These are phyloP conservation scores for Paramyrothecium roridum DNA, from an alignment of 2,329 filamentous ascomycete species.

Conservation along the genomic window DNA sequence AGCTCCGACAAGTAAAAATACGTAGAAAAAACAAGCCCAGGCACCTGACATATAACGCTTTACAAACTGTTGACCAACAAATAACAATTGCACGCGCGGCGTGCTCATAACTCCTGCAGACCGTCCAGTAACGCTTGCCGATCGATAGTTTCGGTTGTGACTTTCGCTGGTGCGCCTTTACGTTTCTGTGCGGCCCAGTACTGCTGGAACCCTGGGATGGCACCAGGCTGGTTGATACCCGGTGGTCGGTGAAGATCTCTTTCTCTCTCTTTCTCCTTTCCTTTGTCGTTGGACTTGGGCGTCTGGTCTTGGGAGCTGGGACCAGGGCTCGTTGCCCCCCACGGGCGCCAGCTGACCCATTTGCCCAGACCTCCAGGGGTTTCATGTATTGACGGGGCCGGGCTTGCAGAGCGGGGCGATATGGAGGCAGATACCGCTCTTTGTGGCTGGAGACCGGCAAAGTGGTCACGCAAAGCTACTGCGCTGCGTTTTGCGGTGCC, in stretches of 20 bases:
- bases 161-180: conserved; percentile 50
- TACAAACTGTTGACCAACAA: too few relatives aligned
- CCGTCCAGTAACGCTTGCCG: conserved; percentile 58
- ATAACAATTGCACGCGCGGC: background rate
- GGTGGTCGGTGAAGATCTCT: conserved; percentile 49
- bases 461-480: conserved; percentile 55
- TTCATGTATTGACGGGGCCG: conserved; percentile 16
- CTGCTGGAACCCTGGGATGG: conserved; percentile 68
- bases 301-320: conserved; percentile 9
- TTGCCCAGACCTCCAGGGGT: conserved; percentile 30
- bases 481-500: conserved; percentile 47
- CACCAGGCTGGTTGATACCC: conserved; percentile 76
- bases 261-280: conserved; percentile 25
- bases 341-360: conserved; percentile 48
- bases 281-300: conserved; percentile 9
- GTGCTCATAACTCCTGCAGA: conserved; percentile 31
- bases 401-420: conserved; percentile 19
- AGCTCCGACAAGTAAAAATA: conserved; percentile 1
- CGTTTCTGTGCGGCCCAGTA: conserved; percentile 49
- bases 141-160: conserved; percentile 57
- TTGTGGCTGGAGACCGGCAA: conserved; percentile 33
- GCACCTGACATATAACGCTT: conserved; percentile 5
- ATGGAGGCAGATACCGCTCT: conserved; percentile 27
- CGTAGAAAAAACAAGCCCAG: conserved; percentile 15
- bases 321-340: conserved; percentile 27